phyloP scores from a whole-genome alignment of 108 stramenopile species.

The Discostella pseudostelligera region DNA sequence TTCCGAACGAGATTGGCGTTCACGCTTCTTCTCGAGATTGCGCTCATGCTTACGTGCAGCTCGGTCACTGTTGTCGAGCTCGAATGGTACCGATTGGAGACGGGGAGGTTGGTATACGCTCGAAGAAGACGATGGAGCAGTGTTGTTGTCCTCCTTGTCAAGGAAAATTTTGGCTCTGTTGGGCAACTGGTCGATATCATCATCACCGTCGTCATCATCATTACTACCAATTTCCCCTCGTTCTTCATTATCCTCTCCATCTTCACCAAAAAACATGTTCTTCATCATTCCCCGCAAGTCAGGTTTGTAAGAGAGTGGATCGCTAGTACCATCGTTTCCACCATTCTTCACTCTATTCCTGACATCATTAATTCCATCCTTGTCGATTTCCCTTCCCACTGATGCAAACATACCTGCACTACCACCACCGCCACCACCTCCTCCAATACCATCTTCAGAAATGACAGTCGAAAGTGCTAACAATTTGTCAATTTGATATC shows the following conservation, averaged over 20 bases:
- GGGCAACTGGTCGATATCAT: constrained; percentile 15
- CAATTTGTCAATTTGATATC: constrained; percentile 86
- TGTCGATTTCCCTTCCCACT: constrained; percentile 34
- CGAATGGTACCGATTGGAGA: constrained; percentile 77
- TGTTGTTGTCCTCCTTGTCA: constrained; percentile 23
- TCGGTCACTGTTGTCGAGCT: constrained; percentile 51
- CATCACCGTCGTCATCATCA: constrained; percentile 15
- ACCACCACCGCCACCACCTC: not conserved
- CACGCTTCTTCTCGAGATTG: constrained; percentile 50
- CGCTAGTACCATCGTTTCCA: constrained; percentile 13
- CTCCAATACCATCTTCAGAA: not conserved
- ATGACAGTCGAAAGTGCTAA: constrained; percentile 47
- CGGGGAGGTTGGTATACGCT: constrained; percentile 78
- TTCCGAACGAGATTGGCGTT: constrained; percentile 70
- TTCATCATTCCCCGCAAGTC: constrained; percentile 45
- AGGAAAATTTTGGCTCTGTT: constrained; percentile 5
- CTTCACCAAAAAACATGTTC: constrained; percentile 44
- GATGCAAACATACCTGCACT: constrained; percentile 39
- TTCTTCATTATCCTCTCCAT: constrained; percentile 40
- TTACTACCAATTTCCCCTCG: not conserved
- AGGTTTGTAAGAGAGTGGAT: constrained; percentile 47
- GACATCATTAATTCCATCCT: constrained; percentile 28
- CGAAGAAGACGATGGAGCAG: not conserved
- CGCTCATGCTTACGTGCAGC: constrained; percentile 50
- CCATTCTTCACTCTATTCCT: constrained; percentile 24